These are phyloP conservation scores for Chaetomiaceae sp. DNA, from an alignment of 2,329 filamentous ascomycete genomes.

Conservation along the genomic window DNA sequence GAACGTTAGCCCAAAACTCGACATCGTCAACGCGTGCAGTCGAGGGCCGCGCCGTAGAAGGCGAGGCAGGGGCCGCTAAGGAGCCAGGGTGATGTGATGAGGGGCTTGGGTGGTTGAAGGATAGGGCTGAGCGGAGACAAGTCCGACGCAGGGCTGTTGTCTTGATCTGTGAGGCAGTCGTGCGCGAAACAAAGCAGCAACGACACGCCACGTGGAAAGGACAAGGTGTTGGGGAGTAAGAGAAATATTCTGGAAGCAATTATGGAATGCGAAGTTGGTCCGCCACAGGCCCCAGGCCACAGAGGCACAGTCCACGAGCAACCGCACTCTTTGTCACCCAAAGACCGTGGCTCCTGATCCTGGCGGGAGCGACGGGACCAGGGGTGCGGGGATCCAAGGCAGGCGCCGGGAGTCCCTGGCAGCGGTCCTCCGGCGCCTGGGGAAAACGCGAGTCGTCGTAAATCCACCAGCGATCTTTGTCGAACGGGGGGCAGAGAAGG, in stretches of 20 bases:
- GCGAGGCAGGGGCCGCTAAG: neutral
- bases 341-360: slow-evolving; percentile 15
- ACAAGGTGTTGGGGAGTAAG: neutral
- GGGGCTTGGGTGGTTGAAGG: neutral
- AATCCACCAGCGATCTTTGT: slow-evolving; percentile 15
- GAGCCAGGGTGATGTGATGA: neutral
- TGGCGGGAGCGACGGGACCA: slow-evolving; percentile 14
- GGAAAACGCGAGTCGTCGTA: slow-evolving; percentile 6
- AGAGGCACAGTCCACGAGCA: slow-evolving; percentile 10
- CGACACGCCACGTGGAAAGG: slow-evolving; percentile 3
- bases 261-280: neutral
- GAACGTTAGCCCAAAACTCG: slow-evolving; percentile 32
- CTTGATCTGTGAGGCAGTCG: too few relatives aligned
- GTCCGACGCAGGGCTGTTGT: neutral
- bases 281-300: neutral
- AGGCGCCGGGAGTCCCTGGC: slow-evolving; percentile 12
- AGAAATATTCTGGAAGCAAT: neutral
- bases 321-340: slow-evolving; percentile 6
- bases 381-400: slow-evolving; percentile 16
- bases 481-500: slow-evolving; percentile 2
- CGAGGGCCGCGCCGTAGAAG: slow-evolving; percentile 14
- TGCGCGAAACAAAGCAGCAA: neutral
- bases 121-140: neutral
- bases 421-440: slow-evolving; percentile 9
- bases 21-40: slow-evolving; percentile 20